These are phyloP conservation scores for Colletotrichum incanum DNA, from an alignment of 2,329 filamentous ascomycete genomes.

Conservation along the genomic window DNA sequence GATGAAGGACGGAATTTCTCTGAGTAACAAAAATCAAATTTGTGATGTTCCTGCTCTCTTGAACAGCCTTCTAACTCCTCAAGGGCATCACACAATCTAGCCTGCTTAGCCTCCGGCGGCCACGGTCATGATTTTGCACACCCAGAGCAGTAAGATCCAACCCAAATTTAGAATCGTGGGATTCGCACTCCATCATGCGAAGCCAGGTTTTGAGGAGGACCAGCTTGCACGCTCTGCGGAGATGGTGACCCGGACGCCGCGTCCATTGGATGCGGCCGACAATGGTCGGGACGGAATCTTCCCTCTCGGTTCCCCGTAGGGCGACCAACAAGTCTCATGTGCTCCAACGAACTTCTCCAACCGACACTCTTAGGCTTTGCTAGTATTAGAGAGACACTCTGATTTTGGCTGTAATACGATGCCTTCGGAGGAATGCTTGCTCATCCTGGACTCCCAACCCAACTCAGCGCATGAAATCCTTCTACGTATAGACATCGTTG, in stretches of 20 bases:
- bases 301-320: neutral
- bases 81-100: neutral
- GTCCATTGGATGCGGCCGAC: neutral
- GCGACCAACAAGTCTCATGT: neutral
- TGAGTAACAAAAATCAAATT: neutral
- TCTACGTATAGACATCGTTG: too few relatives aligned
- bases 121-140: too few relatives aligned
- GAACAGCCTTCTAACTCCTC: neutral
- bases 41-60: neutral
- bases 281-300: neutral
- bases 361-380: neutral
- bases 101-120: neutral
- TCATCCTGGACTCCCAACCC: too few relatives aligned
- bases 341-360: neutral
- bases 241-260: neutral
- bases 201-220: neutral
- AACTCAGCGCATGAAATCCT: too few relatives aligned
- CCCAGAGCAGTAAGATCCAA: neutral
- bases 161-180: slow-evolving; percentile 1
- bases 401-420: too few relatives aligned
- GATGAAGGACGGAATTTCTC: neutral
- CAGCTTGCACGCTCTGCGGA: neutral
- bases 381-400: neutral
- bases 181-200: neutral
- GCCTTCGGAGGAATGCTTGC: too few relatives aligned